A percentile compares a stretch with the other conserved stretches of the same genome.
These are phyloP conservation scores for Orbilia ellipsospora DNA, from an alignment of 2,329 filamentous ascomycete species.

Conservation along the genomic window DNA sequence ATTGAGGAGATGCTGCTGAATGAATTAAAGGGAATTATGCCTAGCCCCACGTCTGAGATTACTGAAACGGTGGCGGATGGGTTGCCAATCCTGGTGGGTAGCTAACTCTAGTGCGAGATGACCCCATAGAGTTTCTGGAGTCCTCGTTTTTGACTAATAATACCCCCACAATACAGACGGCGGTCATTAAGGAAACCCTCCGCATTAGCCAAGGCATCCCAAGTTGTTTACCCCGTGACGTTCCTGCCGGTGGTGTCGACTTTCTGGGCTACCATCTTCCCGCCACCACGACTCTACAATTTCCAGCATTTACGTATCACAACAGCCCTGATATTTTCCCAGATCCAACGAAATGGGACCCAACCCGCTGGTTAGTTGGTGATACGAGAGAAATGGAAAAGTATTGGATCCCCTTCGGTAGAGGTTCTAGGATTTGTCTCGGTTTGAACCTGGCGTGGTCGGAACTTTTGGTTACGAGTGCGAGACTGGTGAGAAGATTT, in stretches of 20 bases:
- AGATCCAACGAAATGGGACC: conserved; percentile 34
- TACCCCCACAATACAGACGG: background rate
- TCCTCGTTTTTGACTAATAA: background rate
- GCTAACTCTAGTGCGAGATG: too few species aligned
- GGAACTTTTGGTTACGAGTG: conserved; percentile 14
- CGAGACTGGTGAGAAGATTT: conserved; percentile 31
- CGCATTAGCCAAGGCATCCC: conserved; percentile 20
- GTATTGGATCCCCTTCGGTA: conserved; percentile 39
- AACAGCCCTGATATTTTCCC: conserved; percentile 28
- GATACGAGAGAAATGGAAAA: conserved; percentile 33
- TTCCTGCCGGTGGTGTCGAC: conserved; percentile 1
- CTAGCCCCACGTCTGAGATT: background rate
- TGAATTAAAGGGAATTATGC: conserved; percentile 35
- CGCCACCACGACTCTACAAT: conserved; percentile 3
- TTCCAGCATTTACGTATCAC: conserved; percentile 30
- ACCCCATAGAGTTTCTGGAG: too few species aligned
- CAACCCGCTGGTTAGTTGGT: conserved; percentile 16
- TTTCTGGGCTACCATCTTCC: conserved; percentile 21
- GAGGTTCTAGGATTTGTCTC: conserved; percentile 27
- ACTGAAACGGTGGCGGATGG: conserved; percentile 12
- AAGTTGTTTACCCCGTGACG: conserved; percentile 17
- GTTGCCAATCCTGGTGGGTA: conserved; percentile 14
- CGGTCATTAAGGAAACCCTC: conserved; percentile 39
- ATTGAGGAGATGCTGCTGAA: conserved; percentile 16
- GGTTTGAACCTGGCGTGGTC: conserved; percentile 34